These are phyloP conservation scores for Carex scoparia DNA, from an alignment of 176 grass and related monocot species.

Conservation along the genomic window DNA sequence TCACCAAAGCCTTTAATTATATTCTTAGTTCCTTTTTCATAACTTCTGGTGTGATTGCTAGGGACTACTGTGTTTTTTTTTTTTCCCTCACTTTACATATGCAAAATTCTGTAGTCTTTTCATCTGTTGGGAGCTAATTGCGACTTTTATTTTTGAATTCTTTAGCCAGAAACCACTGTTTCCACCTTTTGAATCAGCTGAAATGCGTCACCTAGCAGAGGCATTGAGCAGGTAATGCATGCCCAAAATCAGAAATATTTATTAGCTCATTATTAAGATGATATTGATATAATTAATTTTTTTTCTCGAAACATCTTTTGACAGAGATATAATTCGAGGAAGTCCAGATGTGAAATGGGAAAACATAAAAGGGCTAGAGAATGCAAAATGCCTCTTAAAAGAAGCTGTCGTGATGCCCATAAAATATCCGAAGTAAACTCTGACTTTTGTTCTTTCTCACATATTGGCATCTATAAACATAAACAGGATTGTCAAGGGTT, in stretches of 20 bases:
- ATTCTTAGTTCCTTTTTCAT: not conserved
- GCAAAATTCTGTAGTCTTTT: not conserved
- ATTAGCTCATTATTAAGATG: not conserved
- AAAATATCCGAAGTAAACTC: conserved; percentile 94
- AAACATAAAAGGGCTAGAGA: conserved; percentile 94
- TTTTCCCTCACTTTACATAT: not conserved
- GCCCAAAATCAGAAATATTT: not conserved
- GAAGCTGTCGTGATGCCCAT: conserved; percentile 97
- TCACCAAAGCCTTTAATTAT: not conserved
- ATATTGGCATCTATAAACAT: not conserved
- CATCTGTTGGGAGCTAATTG: not conserved
- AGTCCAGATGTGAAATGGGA: conserved; percentile 99
- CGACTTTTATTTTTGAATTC: conserved; percentile 16
- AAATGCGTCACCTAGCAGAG: conserved; percentile 83
- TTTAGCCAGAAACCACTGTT: conserved; percentile 79
- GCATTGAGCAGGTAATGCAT: conserved; percentile 61
- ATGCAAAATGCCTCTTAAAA: conserved; percentile 83
- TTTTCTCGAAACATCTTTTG: not conserved
- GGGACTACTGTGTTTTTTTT: not conserved
- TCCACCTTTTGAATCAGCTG: conserved; percentile 76
- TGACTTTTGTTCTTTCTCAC: not conserved
- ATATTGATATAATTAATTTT: conserved; percentile 4
- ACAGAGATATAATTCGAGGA: conserved; percentile 83
- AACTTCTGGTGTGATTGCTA: not conserved
- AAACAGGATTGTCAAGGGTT: not conserved